Evolutionary conservation across 176 grass and related monocot genomes (phyloP).

Genomic region (Triticum urartu): DNA sequence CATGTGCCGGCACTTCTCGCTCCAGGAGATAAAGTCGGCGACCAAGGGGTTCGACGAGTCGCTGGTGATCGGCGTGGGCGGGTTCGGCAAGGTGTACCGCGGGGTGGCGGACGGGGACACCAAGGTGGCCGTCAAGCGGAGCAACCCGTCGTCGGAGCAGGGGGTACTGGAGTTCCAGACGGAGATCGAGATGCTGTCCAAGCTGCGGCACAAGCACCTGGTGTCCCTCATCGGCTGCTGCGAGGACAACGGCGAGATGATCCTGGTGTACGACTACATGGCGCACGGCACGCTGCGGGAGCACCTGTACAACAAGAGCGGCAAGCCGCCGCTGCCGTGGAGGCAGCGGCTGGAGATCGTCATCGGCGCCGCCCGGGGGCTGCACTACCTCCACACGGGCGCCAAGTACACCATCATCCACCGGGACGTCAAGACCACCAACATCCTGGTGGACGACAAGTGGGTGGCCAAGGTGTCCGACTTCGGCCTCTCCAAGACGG

Average conservation of each 20-base stretch:
- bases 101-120: constrained; percentile 43
- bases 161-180: constrained; percentile 55
- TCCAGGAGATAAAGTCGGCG: constrained; percentile 45
- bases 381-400: constrained; percentile 85
- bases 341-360: constrained; percentile 72
- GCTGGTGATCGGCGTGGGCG: constrained; percentile 48
- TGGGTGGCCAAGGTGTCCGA: constrained; percentile 86
- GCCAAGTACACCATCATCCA: constrained; percentile 90
- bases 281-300: constrained; percentile 47
- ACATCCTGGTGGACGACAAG: constrained; percentile 70
- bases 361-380: constrained; percentile 66
- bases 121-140: constrained; percentile 54
- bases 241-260: constrained; percentile 52
- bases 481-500: constrained; percentile 73
- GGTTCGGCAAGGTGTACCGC: constrained; percentile 53
- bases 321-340: constrained; percentile 60
- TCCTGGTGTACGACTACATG: constrained; percentile 55
- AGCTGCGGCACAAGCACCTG: constrained; percentile 54
- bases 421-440: constrained; percentile 87
- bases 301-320: constrained; percentile 59
- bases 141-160: constrained; percentile 47
- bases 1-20: constrained; percentile 69
- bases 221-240: constrained; percentile 52
- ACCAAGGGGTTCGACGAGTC: constrained; percentile 48
- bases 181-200: constrained; percentile 56